Evolutionary conservation across 176 grass and related monocot species (phyloP), one percentile per base, ranked within the genome.

Genomic region (Secale cereale): DNA sequence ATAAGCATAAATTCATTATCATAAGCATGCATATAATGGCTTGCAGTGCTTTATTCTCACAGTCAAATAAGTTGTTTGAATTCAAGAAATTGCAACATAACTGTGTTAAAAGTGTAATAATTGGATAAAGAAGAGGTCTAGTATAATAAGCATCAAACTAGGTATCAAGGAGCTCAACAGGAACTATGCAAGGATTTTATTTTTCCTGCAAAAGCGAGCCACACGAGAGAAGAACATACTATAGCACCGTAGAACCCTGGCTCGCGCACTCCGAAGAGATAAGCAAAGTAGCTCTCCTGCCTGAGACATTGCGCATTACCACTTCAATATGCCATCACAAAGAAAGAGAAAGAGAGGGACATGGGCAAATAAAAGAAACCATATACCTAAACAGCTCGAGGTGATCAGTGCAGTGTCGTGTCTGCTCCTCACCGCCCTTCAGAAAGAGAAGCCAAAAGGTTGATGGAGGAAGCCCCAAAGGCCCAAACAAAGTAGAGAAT

Each of bases 391-490:
- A 97, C 10, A 97, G 91, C 64, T 97, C 94, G 8, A 77, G 76
- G 63, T 97, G 94, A 90, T 97, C 94, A 61, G 89, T 91, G 75
- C 94, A 96, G 74, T 96, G 87, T 41, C 94, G 90, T 23, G 78
- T 94, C 82, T 90, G 68, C 81, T 97, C 91, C n/a, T 94, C 91
- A 23, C 91, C 89, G 17, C 94, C 91, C 90, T 91, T 48, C 61
- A 65, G 16, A 41, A 41, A 19, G 61, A 66, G 30, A 86, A 50
- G 20, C 22, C 25, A 27, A 70, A 46, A 4, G 59, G 65, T 89
- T 22, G 76, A 25, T 8, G 3, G 70, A 10, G 39, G 23, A 74
- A 37, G 46, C 46, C 46, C 31, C 66, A 48, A 77, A 71, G 31
- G 20, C 1, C 33, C 28, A 48, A 50, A 19, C 4, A 39, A n/a